These are phyloP conservation scores for Macadamia integrifolia DNA, from an alignment of 164 flowering plant species.

Conservation along the genomic window DNA sequence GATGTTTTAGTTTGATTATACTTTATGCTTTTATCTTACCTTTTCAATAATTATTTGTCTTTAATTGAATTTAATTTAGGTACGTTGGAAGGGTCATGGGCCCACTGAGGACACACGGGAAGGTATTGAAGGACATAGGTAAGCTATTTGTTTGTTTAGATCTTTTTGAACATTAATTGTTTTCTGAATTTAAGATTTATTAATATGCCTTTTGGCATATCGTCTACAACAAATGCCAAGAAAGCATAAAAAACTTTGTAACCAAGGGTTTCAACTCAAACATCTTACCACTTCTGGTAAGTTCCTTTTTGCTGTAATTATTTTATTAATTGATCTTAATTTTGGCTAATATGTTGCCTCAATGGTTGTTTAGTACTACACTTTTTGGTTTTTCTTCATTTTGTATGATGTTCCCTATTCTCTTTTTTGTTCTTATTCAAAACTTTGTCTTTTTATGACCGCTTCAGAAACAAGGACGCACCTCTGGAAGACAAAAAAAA, in stretches of 20 bases:
- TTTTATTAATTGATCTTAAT: neutral
- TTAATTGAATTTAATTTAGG: too few relatives aligned
- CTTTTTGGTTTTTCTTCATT: neutral
- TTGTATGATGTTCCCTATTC: too few relatives aligned
- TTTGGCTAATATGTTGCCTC: neutral
- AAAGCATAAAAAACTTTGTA: conserved; percentile 18
- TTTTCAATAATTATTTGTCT: too few relatives aligned
- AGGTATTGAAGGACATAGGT: conserved; percentile 55
- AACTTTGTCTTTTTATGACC: too few relatives aligned
- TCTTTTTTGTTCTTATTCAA: too few relatives aligned
- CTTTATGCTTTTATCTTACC: too few relatives aligned
- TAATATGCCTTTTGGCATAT: neutral
- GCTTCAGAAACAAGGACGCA: too few relatives aligned
- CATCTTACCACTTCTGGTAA: conserved; percentile 68
- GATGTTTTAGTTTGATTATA: too few relatives aligned
- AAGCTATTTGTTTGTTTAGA: neutral
- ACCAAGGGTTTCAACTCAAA: conserved; percentile 28
- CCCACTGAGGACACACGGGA: conserved; percentile 61
- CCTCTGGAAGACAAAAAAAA: too few relatives aligned
- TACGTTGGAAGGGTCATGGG: conserved; percentile 3
- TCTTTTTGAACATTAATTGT: too few relatives aligned
- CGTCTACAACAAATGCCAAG: conserved; percentile 40
- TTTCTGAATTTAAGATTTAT: neutral
- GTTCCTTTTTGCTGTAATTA: conserved; percentile 1
- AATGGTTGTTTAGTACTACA: too few relatives aligned